Evolutionary conservation across 2,329 filamentous ascomycete species (phyloP).

Genomic region (Tolypocladium endophyticum): DNA sequence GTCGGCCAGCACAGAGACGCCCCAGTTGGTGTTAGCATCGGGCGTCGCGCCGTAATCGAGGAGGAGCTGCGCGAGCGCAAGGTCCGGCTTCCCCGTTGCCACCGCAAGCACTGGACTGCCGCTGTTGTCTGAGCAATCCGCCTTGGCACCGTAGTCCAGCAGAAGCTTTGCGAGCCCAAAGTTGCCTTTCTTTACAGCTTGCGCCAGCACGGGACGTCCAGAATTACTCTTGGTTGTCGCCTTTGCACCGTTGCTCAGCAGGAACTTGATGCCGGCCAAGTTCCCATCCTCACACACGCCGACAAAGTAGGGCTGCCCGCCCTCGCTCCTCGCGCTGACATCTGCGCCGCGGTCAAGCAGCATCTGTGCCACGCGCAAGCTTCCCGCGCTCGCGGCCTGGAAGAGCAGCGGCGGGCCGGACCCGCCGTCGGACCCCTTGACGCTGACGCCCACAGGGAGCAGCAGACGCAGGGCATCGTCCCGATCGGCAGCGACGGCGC

Average conservation of each 20-base stretch:
- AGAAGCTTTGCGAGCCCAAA: conserved; percentile 17
- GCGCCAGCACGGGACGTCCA: conserved; percentile 16
- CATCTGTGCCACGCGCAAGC: conserved; percentile 14
- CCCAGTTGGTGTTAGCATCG: conserved; percentile 16
- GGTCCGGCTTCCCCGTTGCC: conserved; percentile 14
- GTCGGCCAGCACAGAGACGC: conserved; percentile 21
- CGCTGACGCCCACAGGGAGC: conserved; percentile 19
- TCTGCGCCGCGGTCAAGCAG: conserved; percentile 18
- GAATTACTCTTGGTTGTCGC: conserved; percentile 13
- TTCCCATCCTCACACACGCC: conserved; percentile 8
- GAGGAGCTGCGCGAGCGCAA: conserved; percentile 21
- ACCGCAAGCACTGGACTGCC: conserved; percentile 19
- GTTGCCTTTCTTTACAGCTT: conserved; percentile 15
- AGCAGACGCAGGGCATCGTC: conserved; percentile 20
- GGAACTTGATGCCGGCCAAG: conserved; percentile 14
- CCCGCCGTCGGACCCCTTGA: conserved; percentile 9
- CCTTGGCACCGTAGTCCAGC: conserved; percentile 23
- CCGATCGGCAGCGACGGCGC: conserved; percentile 21
- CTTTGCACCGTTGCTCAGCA: conserved; percentile 20
- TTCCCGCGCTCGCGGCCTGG: conserved; percentile 19
- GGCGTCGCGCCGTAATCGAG: conserved; percentile 22
- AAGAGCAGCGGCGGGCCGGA: conserved; percentile 21
- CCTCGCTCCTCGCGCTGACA: conserved; percentile 16
- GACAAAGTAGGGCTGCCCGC: conserved; percentile 19
- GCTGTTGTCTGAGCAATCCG: conserved; percentile 16